These are phyloP conservation scores for Leccinum griseonigrum DNA, from an alignment of 1,284 basidiomycete species.

Conservation along the genomic window DNA sequence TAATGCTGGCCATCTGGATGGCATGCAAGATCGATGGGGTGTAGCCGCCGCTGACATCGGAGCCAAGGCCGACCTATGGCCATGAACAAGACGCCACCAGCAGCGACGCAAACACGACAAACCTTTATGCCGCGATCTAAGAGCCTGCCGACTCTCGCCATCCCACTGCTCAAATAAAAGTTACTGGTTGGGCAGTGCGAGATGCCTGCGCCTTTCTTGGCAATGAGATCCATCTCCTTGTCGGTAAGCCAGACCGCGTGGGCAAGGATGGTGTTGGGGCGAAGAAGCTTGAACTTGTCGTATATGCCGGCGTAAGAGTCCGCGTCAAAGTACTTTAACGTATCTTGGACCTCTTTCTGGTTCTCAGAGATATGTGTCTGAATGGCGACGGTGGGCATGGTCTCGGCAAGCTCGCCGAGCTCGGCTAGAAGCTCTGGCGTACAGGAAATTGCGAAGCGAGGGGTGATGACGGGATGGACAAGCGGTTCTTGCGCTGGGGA, in stretches of 20 bases:
- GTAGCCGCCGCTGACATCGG: conserved; percentile 91
- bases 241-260: conserved; percentile 84
- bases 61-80: conserved; percentile 79
- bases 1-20: conserved; percentile 80
- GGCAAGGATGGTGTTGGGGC: conserved; percentile 82
- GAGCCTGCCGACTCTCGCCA: conserved; percentile 75
- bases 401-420: conserved; percentile 54
- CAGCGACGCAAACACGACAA: conserved; percentile 12
- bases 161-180: conserved; percentile 85
- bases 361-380: conserved; percentile 97
- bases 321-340: conserved; percentile 65
- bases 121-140: conserved; percentile 88
- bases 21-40: conserved; percentile 81
- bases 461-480: conserved; percentile 89
- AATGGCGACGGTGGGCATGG: conserved; percentile 64
- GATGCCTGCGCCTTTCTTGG: conserved; percentile 67
- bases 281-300: conserved; percentile 75
- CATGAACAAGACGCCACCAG: conserved; percentile 6
- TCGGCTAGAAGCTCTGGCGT: conserved; percentile 66
- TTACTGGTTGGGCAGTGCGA: conserved; percentile 95
- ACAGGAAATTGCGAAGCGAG: conserved; percentile 95
- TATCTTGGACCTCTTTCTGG: conserved; percentile 67
- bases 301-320: conserved; percentile 79
- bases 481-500: conserved; percentile 40
- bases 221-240: conserved; percentile 75